Evolutionary conservation across 495 filamentous ascomycete genomes (phyloP).

Genomic region (Xylaria flabelliformis): DNA sequence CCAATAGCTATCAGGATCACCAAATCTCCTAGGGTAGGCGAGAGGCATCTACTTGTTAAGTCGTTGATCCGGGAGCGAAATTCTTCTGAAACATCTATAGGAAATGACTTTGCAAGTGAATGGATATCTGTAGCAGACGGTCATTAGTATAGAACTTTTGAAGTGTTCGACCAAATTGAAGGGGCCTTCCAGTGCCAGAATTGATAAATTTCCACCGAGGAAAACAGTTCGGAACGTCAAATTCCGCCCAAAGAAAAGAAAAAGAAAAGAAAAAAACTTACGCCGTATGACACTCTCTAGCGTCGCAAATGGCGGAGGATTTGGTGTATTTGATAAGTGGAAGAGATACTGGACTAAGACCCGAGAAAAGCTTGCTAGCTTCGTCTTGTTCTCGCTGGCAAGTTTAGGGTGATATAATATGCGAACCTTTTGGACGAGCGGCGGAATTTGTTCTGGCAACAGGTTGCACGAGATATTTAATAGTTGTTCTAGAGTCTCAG

Average conservation of each 20-base stretch:
- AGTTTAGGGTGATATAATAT: constrained; percentile 90
- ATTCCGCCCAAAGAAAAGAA: not conserved
- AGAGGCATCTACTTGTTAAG: constrained; percentile 66
- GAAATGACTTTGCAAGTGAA: constrained; percentile 83
- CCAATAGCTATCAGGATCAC: constrained; percentile 80
- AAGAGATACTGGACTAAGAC: constrained; percentile 80
- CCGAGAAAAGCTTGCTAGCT: constrained; percentile 74
- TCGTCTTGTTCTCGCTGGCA: constrained; percentile 79
- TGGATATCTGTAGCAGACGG: constrained; percentile 61
- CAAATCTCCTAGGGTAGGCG: constrained; percentile 75
- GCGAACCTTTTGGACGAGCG: constrained; percentile 85
- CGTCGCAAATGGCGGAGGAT: constrained; percentile 44
- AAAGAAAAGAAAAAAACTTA: constrained; percentile 12
- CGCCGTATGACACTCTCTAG: constrained; percentile 52
- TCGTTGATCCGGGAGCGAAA: constrained; percentile 76
- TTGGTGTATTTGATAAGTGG: constrained; percentile 60
- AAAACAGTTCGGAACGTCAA: not conserved
- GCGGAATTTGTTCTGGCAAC: constrained; percentile 68
- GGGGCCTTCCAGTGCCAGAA: not conserved
- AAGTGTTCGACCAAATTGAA: not conserved
- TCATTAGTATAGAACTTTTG: not conserved
- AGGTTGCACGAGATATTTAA: constrained; percentile 67
- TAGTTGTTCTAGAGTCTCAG: constrained; percentile 75
- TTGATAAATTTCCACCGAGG: not conserved
- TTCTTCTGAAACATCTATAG: constrained; percentile 73